Conservation (phyloP, 2,329 filamentous ascomycete genomes). For the Apiospora arundinis region DNA sequence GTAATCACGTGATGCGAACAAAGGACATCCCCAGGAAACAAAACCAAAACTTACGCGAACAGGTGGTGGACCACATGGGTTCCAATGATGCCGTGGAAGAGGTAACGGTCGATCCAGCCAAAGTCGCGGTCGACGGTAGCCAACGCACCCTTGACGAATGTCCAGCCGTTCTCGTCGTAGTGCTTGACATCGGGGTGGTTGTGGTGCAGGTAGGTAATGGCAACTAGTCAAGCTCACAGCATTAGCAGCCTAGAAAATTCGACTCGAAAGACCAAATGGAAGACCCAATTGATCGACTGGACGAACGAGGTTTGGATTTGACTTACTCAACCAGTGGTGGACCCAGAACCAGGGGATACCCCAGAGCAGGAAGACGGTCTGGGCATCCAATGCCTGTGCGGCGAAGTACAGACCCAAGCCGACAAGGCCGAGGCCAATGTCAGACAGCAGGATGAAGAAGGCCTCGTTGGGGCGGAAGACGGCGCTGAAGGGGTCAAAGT, state of each 20-base stretch:
- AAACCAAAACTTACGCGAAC: conserved; percentile 47
- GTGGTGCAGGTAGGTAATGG: conserved; percentile 79
- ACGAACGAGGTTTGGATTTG: not conserved
- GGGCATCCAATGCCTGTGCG: conserved; percentile 59
- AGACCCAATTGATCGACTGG: not conserved
- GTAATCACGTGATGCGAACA: not conserved
- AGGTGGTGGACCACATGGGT: conserved; percentile 63
- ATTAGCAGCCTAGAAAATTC: conserved; percentile 30
- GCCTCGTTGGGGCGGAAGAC: conserved; percentile 66
- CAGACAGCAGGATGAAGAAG: conserved; percentile 62
- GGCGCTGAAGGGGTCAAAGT: conserved; percentile 67
- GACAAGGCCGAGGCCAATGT: conserved; percentile 63
- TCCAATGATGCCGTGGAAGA: conserved; percentile 71
- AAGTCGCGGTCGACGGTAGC: conserved; percentile 70
- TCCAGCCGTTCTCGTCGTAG: conserved; percentile 65
- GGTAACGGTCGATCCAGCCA: conserved; percentile 67
- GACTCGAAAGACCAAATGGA: not conserved
- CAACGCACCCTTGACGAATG: conserved; percentile 66
- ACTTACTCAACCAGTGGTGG: conserved; percentile 71
- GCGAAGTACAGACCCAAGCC: conserved; percentile 57
- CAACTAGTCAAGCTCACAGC: conserved; percentile 51
- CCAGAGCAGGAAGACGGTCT: conserved; percentile 65
- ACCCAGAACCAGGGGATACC: conserved; percentile 72
- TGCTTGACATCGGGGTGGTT: conserved; percentile 65
- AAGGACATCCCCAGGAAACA: not conserved